A percentile compares a stretch with the other conserved stretches of the same genome.
These are phyloP conservation scores for Tephrocybe sp. DNA, from an alignment of 768 basidiomycete species.

Conservation along the genomic window DNA sequence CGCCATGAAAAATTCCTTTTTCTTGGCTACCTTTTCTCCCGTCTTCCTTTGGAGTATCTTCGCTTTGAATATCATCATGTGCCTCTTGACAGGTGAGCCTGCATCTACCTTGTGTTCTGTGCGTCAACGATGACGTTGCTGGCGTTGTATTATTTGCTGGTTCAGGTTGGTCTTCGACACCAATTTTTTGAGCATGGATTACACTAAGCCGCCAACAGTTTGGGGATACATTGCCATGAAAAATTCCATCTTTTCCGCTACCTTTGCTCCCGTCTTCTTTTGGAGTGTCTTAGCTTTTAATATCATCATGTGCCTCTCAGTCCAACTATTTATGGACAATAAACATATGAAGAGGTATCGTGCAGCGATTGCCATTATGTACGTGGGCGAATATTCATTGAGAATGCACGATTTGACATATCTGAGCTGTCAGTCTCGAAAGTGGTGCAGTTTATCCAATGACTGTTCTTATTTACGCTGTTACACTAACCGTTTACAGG, in stretches of 20 bases:
- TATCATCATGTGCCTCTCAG: slow-evolving; percentile 19
- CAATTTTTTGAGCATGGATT: neutral
- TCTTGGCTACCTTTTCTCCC: slow-evolving; percentile 6
- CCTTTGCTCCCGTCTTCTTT: slow-evolving; percentile 16
- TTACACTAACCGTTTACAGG: slow-evolving; percentile 6
- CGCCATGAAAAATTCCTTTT: neutral
- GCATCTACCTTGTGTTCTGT: neutral
- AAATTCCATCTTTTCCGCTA: neutral
- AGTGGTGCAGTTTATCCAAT: slow-evolving; percentile 25
- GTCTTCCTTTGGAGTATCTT: slow-evolving; percentile 24
- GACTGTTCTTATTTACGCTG: slow-evolving; percentile 18
- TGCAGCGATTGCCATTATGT: slow-evolving; percentile 16
- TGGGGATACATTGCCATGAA: slow-evolving; percentile 18
- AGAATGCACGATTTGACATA: neutral
- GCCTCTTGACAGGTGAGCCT: slow-evolving; percentile 20
- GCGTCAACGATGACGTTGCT: neutral
- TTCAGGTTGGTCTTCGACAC: slow-evolving; percentile 23
- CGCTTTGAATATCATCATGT: slow-evolving; percentile 21
- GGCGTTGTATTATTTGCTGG: slow-evolving; percentile 27
- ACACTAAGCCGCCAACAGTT: slow-evolving; percentile 9
- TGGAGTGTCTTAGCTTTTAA: slow-evolving; percentile 25
- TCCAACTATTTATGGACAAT: slow-evolving; percentile 3
- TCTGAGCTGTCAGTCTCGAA: slow-evolving; percentile 18
- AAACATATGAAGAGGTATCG: slow-evolving; percentile 9
- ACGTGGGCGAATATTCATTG: neutral